These are phyloP conservation scores for Xerocomus spinulosus DNA, from an alignment of 768 basidiomycete species.

Conservation along the genomic window DNA sequence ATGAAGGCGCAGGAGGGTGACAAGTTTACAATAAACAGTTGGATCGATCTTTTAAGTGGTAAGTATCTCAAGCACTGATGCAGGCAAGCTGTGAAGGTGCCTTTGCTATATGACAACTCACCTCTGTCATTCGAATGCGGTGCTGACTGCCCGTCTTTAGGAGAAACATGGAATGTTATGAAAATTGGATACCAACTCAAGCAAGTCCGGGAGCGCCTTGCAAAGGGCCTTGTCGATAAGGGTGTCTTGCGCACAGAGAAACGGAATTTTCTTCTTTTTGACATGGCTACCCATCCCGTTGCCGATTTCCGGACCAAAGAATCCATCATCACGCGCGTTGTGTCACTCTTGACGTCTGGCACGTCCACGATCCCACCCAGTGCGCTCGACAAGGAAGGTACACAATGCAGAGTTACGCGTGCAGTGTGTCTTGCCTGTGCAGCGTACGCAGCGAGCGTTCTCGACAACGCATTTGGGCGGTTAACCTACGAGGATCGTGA, in stretches of 20 bases:
- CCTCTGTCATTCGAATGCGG: background rate
- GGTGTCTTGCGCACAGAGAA: conserved; percentile 98
- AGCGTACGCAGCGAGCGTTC: conserved; percentile 90
- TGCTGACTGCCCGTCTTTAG: conserved; percentile 38
- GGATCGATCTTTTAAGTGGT: conserved; percentile 96
- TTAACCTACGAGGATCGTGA: conserved; percentile 92
- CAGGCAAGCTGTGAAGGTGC: background rate
- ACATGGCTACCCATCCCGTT: conserved; percentile 99
- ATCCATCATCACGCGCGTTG: conserved; percentile 68
- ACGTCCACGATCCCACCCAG: conserved; percentile 74
- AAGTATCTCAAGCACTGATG: background rate
- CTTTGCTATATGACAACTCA: background rate
- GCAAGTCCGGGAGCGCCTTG: conserved; percentile 95
- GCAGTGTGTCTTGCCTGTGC: conserved; percentile 86
- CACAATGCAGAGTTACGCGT: conserved; percentile 74
- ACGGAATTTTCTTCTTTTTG: conserved; percentile 96
- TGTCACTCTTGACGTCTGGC: conserved; percentile 74
- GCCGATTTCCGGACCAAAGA: conserved; percentile 92
- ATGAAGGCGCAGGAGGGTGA: conserved; percentile 71
- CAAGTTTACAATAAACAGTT: conserved; percentile 70
- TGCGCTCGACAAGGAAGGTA: conserved; percentile 73
- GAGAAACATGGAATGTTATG: conserved; percentile 99
- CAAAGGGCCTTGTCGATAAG: conserved; percentile 97
- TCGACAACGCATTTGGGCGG: conserved; percentile 89
- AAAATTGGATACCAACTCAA: conserved; percentile 99